Percentiles rank a stretch among this genome's conserved stretches.
These are phyloP conservation scores for Marchantia paleacea DNA, from an alignment of 225 moss, liverwort and hornwort genomes.

Conservation along the genomic window DNA sequence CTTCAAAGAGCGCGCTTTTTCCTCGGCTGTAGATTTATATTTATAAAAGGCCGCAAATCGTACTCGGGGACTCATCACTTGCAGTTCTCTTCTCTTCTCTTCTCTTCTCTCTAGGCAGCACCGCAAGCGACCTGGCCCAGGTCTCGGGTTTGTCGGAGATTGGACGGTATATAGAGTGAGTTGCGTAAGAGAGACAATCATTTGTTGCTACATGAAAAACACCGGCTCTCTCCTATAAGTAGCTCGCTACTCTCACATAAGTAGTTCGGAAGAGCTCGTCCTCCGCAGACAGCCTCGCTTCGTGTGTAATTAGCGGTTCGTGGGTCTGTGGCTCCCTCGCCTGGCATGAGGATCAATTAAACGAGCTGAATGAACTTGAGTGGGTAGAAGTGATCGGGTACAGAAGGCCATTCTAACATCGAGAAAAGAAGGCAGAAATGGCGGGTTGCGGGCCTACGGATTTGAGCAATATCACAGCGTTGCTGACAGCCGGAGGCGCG, in stretches of 20 bases:
- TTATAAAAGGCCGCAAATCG: not conserved
- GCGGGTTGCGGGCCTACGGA: conserved; percentile 31
- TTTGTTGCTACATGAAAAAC: too few species aligned
- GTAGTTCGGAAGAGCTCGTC: not conserved
- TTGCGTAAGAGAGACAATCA: not conserved
- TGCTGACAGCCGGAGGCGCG: conserved; percentile 27
- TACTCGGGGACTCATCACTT: not conserved
- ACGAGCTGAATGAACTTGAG: not conserved
- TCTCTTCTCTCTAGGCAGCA: not conserved
- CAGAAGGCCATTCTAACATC: not conserved
- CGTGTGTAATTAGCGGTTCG: not conserved
- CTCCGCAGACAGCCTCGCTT: not conserved
- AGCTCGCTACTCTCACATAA: not conserved
- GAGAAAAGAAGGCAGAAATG: not conserved
- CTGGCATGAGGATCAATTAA: too few species aligned
- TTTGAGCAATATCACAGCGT: conserved; percentile 33
- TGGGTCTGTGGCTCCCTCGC: not conserved
- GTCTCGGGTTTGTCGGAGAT: not conserved
- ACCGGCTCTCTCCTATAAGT: not conserved
- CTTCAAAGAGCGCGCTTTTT: not conserved
- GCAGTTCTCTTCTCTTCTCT: not conserved
- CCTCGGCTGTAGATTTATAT: not conserved
- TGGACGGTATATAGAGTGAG: not conserved
- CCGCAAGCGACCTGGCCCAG: not conserved
- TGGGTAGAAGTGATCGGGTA: not conserved